Conservation (phyloP, 192 early-diverging fungal genomes). For the Backusella circina region DNA sequence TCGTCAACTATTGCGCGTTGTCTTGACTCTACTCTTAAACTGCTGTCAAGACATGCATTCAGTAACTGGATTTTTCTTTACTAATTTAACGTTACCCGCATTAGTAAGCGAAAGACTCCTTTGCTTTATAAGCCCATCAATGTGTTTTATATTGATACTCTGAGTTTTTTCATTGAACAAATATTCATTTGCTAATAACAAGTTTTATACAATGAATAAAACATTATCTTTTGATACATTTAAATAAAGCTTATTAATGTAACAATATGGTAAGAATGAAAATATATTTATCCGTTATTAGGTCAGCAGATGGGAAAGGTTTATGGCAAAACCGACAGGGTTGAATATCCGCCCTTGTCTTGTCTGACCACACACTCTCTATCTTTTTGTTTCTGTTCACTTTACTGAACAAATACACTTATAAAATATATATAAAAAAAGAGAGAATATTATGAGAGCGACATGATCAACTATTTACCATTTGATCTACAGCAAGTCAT, state of each 20-base stretch:
- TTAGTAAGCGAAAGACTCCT: too few relatives aligned
- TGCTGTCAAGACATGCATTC: too few relatives aligned
- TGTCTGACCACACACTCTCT: neutral
- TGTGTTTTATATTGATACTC: too few relatives aligned
- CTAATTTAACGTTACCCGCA: too few relatives aligned
- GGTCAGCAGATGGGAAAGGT: neutral
- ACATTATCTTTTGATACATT: too few relatives aligned
- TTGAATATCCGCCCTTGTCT: neutral
- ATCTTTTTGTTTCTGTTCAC: neutral
- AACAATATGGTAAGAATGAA: neutral
- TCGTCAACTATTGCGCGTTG: too few relatives aligned
- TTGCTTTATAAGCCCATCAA: too few relatives aligned
- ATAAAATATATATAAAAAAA: neutral
- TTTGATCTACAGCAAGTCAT: constrained; percentile 4
- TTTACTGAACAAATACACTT: neutral
- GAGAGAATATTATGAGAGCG: neutral
- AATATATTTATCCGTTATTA: neutral
- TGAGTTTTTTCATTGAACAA: too few relatives aligned
- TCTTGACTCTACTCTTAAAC: too few relatives aligned
- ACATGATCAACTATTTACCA: neutral
- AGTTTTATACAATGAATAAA: too few relatives aligned
- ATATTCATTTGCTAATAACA: too few relatives aligned
- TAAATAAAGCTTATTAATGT: neutral
- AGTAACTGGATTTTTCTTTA: too few relatives aligned
- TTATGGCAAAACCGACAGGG: neutral